A percentile compares a stretch with the other conserved stretches of the same genome.
Evolutionary conservation across 2,329 filamentous ascomycete genomes (phyloP).

Genomic region (Botrytis aclada): DNA sequence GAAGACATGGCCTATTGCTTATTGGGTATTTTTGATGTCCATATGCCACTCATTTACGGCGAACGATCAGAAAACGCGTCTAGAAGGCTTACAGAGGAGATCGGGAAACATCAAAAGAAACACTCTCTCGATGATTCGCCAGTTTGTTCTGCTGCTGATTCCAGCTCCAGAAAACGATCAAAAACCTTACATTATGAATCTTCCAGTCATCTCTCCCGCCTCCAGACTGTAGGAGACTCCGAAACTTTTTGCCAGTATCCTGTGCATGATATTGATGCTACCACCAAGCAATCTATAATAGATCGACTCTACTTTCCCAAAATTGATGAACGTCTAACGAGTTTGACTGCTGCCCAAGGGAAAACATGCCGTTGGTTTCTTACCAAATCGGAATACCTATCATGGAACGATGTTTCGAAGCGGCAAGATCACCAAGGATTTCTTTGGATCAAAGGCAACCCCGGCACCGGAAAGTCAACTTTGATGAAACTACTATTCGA

Average conservation of each 20-base stretch:
- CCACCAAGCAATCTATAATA: conserved; percentile 33
- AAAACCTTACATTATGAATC: conserved; percentile 18
- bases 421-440: conserved; percentile 40
- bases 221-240: neutral
- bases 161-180: conserved; percentile 21
- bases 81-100: conserved; percentile 37
- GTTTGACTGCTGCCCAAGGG: conserved; percentile 40
- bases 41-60: conserved; percentile 45
- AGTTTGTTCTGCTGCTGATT: conserved; percentile 14
- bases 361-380: conserved; percentile 45
- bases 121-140: conserved; percentile 21
- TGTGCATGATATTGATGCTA: conserved; percentile 19
- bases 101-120: conserved; percentile 27
- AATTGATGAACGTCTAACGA: conserved; percentile 40
- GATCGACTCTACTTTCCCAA: conserved; percentile 41
- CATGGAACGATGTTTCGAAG: conserved; percentile 40
- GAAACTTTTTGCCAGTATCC: neutral
- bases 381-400: conserved; percentile 35
- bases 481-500: conserved; percentile 42
- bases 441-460: conserved; percentile 49
- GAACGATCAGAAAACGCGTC: conserved; percentile 38
- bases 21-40: conserved; percentile 44
- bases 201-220: neutral
- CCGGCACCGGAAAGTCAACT: conserved; percentile 47
- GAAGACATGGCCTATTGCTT: conserved; percentile 44